phyloP scores from a whole-genome alignment of 495 filamentous ascomycete species.

The Podospora conica region DNA sequence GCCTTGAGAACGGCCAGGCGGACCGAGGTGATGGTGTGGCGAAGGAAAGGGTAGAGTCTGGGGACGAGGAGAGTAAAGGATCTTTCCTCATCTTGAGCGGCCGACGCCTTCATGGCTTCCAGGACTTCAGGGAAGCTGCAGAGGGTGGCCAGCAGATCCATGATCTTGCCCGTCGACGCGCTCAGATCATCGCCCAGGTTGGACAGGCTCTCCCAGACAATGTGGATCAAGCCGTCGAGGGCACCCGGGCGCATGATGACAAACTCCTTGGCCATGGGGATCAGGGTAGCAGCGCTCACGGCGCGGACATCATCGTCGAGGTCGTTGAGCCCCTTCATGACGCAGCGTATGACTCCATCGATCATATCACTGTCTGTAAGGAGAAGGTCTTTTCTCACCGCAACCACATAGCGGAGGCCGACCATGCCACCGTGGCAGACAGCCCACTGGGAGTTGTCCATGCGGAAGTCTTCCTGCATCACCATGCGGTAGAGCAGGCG shows the following conservation, averaged over 20 bases:
- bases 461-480: conserved; percentile 75
- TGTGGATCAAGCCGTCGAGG: conserved; percentile 75
- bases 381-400: conserved; percentile 85
- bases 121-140: conserved; percentile 92
- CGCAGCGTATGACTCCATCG: conserved; percentile 84
- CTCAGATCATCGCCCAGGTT: conserved; percentile 93
- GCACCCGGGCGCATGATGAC: conserved; percentile 72
- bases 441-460: conserved; percentile 74
- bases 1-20: conserved; percentile 89
- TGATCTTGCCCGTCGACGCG: conserved; percentile 93
- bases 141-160: conserved; percentile 93
- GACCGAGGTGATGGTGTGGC: conserved; percentile 94
- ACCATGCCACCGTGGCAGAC: conserved; percentile 98
- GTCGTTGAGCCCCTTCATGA: conserved; percentile 91
- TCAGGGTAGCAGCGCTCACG: conserved; percentile 91
- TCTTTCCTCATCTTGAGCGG: conserved; percentile 70
- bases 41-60: conserved; percentile 88
- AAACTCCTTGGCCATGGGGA: conserved; percentile 91
- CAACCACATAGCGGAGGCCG: conserved; percentile 86
- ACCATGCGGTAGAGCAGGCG: conserved; percentile 77
- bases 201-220: conserved; percentile 95
- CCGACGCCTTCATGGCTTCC: conserved; percentile 88
- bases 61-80: conserved; percentile 91
- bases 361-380: conserved; percentile 76
- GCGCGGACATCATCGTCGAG: conserved; percentile 92